Percentiles rank a stretch among this genome's conserved stretches.
These are phyloP conservation scores for barrel medic (Medicago truncatula) DNA, from an alignment of 306 rosid species.

Conservation along the genomic window DNA sequence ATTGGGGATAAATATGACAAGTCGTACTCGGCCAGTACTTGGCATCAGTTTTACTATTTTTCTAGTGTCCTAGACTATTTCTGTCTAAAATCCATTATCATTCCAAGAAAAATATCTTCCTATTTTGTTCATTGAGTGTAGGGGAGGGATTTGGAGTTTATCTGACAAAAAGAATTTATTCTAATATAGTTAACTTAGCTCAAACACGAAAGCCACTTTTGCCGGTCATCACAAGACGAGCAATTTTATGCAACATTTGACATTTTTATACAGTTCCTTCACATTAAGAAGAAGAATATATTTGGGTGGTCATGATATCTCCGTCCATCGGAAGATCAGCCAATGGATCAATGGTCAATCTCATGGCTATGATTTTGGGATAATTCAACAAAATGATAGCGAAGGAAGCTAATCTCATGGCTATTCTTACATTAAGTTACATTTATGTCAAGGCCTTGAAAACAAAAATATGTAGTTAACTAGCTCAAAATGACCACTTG, in stretches of 20 bases:
- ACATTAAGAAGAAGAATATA: not conserved
- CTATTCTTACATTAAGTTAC: not conserved
- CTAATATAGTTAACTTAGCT: not conserved
- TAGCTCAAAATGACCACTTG: slow-evolving; percentile 18
- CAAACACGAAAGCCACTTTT: not conserved
- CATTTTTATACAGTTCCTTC: not conserved
- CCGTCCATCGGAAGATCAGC: not conserved
- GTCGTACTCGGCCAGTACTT: slow-evolving; percentile 10
- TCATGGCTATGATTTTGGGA: not conserved
- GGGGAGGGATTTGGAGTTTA: not conserved
- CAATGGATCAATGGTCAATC: not conserved
- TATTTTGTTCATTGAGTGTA: not conserved
- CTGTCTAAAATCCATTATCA: slow-evolving; percentile 9
- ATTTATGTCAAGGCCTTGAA: not conserved
- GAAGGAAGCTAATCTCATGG: not conserved
- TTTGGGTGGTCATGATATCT: not conserved
- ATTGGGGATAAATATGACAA: not conserved
- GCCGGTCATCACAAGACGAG: not conserved
- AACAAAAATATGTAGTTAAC: not conserved
- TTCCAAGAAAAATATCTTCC: slow-evolving; percentile 1
- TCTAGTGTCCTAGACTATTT: not conserved
- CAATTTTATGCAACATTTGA: slow-evolving; percentile 8
- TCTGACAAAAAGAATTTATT: not conserved
- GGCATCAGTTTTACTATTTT: slow-evolving; percentile 20
- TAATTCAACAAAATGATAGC: slow-evolving; percentile 2